Percentiles rank a stretch among this genome's conserved stretches.
Conservation (phyloP, 2,329 filamentous ascomycete species). For the Penicillium concentricum region DNA sequence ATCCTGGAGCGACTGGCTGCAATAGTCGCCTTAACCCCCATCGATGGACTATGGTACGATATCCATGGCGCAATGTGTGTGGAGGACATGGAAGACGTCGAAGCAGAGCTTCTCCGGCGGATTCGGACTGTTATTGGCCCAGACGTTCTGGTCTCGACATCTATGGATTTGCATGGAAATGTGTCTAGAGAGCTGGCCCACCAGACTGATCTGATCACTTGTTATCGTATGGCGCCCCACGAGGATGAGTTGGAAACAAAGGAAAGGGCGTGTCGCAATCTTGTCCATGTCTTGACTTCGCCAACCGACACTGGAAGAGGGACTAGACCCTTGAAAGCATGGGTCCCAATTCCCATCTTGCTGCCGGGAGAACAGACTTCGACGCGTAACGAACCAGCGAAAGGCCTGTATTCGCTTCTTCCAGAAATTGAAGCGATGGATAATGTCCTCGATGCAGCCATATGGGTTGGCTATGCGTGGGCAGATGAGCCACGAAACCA, state of each 20-base stretch:
- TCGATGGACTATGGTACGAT: constrained; percentile 57
- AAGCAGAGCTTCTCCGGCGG: constrained; percentile 49
- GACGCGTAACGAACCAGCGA: constrained; percentile 54
- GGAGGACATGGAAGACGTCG: constrained; percentile 50
- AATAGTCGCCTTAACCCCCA: constrained; percentile 32
- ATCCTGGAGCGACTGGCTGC: constrained; percentile 41
- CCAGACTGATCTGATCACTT: constrained; percentile 53
- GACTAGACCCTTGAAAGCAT: constrained; percentile 51
- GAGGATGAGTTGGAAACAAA: constrained; percentile 53
- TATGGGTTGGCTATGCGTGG: constrained; percentile 60
- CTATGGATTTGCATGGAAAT: constrained; percentile 58
- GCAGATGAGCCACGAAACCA: constrained; percentile 56
- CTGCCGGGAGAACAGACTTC: constrained; percentile 57
- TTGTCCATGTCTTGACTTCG: constrained; percentile 42
- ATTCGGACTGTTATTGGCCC: constrained; percentile 49
- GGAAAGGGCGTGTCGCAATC: constrained; percentile 52
- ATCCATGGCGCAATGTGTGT: constrained; percentile 59
- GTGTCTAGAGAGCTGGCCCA: constrained; percentile 52
- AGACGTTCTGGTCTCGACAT: constrained; percentile 51
- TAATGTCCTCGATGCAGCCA: constrained; percentile 52
- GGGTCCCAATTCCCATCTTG: constrained; percentile 53
- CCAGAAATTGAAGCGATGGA: constrained; percentile 43
- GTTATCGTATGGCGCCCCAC: constrained; percentile 55
- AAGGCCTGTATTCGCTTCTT: constrained; percentile 51
- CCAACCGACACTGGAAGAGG: background rate